Evolutionary conservation across 2,329 filamentous ascomycete genomes (phyloP).

Genomic region (Madurella mycetomatis): DNA sequence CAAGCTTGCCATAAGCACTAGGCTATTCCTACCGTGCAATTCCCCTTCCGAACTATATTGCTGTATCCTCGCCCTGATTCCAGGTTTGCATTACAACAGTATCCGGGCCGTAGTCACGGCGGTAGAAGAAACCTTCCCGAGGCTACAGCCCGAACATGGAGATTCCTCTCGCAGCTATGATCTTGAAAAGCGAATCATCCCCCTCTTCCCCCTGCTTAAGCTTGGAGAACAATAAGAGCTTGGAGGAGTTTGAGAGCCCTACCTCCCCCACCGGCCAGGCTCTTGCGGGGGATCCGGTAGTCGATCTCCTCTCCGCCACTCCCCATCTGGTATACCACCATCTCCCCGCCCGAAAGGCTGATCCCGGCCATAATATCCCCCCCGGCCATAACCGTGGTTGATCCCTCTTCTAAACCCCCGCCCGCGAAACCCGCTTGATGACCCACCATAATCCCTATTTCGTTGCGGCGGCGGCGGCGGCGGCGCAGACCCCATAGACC

Average conservation of each 20-base stretch:
- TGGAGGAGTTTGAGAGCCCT: conserved; percentile 15
- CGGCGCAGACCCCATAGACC: not conserved
- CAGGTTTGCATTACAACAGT: not conserved
- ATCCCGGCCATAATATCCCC: conserved; percentile 16
- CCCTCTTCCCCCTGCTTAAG: too few species aligned
- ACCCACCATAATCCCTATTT: conserved; percentile 24
- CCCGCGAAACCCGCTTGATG: conserved; percentile 1
- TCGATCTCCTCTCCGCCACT: conserved; percentile 64
- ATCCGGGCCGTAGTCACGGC: too few species aligned
- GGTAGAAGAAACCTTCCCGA: too few species aligned
- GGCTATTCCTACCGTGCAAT: too few species aligned
- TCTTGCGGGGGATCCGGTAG: conserved; percentile 50
- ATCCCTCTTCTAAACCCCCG: conserved; percentile 10
- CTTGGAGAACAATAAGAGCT: not conserved
- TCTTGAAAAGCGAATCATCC: too few species aligned
- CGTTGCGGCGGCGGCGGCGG: conserved; percentile 15
- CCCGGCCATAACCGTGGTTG: conserved; percentile 32
- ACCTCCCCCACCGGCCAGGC: conserved; percentile 33
- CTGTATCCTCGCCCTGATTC: too few species aligned
- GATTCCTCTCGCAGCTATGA: too few species aligned
- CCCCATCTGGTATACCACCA: conserved; percentile 46
- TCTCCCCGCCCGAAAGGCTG: conserved; percentile 11
- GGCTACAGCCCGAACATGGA: too few species aligned
- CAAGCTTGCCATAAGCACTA: not conserved
- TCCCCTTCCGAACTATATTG: too few species aligned